These are phyloP conservation scores for Cochlearia excelsa DNA, from an alignment of 345 rosid genomes.

Conservation along the genomic window DNA sequence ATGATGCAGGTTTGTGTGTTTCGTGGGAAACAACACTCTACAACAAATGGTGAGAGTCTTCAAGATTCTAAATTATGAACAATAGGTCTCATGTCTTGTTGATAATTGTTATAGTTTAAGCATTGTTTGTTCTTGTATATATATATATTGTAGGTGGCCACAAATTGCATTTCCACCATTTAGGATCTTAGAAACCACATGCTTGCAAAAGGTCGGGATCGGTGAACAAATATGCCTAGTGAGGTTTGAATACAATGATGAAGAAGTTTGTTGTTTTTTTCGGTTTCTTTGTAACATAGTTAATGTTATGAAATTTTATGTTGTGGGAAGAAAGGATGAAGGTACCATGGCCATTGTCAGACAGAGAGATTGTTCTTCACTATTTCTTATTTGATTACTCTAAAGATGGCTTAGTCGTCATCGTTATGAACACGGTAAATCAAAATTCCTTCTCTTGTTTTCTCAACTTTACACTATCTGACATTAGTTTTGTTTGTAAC, in stretches of 20 bases:
- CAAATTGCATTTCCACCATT: conserved; percentile 67
- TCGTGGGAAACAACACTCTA: conserved; percentile 36
- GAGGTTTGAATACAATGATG: conserved; percentile 45
- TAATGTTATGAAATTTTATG: conserved; percentile 31
- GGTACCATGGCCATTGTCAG: conserved; percentile 83
- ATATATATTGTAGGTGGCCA: conserved; percentile 72
- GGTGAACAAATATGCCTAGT: conserved; percentile 73
- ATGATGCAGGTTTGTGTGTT: conserved; percentile 33
- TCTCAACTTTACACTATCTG: conserved; percentile 9
- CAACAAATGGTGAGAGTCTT: conserved; percentile 29
- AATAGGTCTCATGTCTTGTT: neutral
- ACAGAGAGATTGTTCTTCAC: conserved; percentile 77
- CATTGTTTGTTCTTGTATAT: neutral
- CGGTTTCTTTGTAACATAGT: conserved; percentile 10
- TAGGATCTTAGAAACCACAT: conserved; percentile 45
- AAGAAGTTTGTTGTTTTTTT: neutral
- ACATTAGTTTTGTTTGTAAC: conserved; percentile 8
- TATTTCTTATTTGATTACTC: conserved; percentile 64
- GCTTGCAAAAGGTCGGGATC: conserved; percentile 57
- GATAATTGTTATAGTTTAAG: neutral
- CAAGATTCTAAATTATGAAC: conserved; percentile 2
- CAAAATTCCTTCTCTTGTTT: neutral
- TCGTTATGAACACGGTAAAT: conserved; percentile 67
- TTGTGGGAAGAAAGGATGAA: conserved; percentile 92
- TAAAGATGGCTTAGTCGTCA: conserved; percentile 64